phyloP scores from a whole-genome alignment of 805 yeast species.

The Yueomyces sp. region DNA sequence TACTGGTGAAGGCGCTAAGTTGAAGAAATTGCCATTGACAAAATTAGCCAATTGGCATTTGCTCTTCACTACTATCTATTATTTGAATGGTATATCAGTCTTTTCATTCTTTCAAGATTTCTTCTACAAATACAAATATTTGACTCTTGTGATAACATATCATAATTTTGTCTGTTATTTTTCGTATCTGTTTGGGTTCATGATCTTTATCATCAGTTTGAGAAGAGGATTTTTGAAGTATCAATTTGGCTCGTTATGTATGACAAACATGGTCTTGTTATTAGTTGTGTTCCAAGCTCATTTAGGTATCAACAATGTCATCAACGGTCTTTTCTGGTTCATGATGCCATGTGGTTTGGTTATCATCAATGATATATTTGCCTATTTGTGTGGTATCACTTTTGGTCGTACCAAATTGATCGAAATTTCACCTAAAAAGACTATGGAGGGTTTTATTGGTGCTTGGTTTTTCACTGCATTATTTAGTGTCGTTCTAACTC shows the following conservation, averaged over 20 bases:
- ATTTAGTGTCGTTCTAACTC: slow-evolving; percentile 55
- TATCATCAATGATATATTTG: slow-evolving; percentile 89
- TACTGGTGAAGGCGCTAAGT: slow-evolving; percentile 64
- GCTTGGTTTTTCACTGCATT: slow-evolving; percentile 91
- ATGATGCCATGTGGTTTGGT: slow-evolving; percentile 84
- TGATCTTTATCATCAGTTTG: slow-evolving; percentile 77
- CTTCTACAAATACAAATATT: slow-evolving; percentile 21
- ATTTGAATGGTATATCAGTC: slow-evolving; percentile 75
- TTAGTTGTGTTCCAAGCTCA: slow-evolving; percentile 91
- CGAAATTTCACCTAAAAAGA: slow-evolving; percentile 90
- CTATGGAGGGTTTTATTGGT: slow-evolving; percentile 94
- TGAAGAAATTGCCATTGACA: slow-evolving; percentile 71
- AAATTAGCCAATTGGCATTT: slow-evolving; percentile 88
- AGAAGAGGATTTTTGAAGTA: slow-evolving; percentile 81
- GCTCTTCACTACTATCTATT: slow-evolving; percentile 74
- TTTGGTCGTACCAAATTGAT: slow-evolving; percentile 89
- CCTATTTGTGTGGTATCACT: slow-evolving; percentile 92
- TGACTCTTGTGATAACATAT: slow-evolving; percentile 53
- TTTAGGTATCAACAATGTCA: slow-evolving; percentile 75
- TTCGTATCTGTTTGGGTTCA: slow-evolving; percentile 75
- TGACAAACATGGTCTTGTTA: slow-evolving; percentile 85
- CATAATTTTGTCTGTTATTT: slow-evolving; percentile 79
- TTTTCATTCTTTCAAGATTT: slow-evolving; percentile 50
- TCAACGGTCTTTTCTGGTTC: slow-evolving; percentile 91
- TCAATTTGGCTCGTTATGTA: slow-evolving; percentile 88